Evolutionary conservation across 805 yeast genomes (phyloP), one percentile per base, ranked within the genome.

Genomic region (Saturnispora galanensis): DNA sequence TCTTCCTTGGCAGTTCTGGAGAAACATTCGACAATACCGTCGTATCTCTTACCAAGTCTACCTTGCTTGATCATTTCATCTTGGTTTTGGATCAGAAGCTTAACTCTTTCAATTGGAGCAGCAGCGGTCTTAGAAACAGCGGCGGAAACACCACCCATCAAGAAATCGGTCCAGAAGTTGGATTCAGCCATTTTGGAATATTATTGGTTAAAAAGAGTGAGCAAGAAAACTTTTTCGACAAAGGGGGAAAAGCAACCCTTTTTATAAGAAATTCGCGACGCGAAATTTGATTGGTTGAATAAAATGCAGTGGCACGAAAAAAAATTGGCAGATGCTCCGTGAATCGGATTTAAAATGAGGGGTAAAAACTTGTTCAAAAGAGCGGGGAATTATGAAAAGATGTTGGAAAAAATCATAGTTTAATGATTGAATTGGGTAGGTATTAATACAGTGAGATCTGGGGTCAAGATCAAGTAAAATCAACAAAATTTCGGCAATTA

Each of bases 71-170:
- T 68, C 96, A 88, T 88, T 76, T 89, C 96, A 69, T 89, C 96
- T 75, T 88, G 97, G 75, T 89, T 88, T 77, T 88, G 97, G 69
- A 88, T 86, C 71, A 88, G 80, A 63, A 88, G 77, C 78, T 88
- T 88, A 67, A 88, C 96, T 77, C 97, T 83, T 63, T 90, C 98
- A 62, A 90, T 80, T 4, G 98, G 98, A n/a, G 96, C 85, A 11
- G 90, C 96, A 4, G 84, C 96, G 55, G 96, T 88, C 81, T 88
- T 88, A 59, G 96, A 84, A 74, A 88, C 89, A 65, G 96, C 96
- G 74, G 96, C 96, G 74, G 96, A 87, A 60, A 88, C 94, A 87
- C 96, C 96, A 74, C 96, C 96, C 96, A 89, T 87, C 73, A 85
- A 64, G 79, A 85, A 85, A 68, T 80, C 84, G 64, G 73, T 61